Conservation (phyloP, 768 basidiomycete species). For the Leucosporidium yakuticum region DNA sequence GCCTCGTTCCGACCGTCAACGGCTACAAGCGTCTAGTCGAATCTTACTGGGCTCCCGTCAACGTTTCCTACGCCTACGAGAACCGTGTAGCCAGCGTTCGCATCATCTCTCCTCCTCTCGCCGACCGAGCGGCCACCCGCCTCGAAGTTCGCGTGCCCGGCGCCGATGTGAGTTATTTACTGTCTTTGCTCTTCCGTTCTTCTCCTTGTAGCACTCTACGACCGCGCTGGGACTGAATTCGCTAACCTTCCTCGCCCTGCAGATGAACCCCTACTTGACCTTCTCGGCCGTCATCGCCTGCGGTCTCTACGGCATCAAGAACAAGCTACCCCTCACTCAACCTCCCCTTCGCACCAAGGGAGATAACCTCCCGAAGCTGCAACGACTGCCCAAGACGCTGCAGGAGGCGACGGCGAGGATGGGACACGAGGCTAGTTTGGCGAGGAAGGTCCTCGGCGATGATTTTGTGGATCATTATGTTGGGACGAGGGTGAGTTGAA, state of each 20-base stretch:
- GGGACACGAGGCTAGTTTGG: slow-evolving; percentile 70
- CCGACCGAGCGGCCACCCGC: slow-evolving; percentile 71
- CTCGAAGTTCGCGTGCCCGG: slow-evolving; percentile 93
- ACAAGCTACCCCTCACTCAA: slow-evolving; percentile 59
- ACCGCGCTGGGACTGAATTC: no score
- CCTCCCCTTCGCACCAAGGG: slow-evolving; percentile 58
- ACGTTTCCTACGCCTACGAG: slow-evolving; percentile 77
- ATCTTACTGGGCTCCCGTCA: slow-evolving; percentile 39
- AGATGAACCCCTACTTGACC: slow-evolving; percentile 76
- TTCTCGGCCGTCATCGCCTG: slow-evolving; percentile 74
- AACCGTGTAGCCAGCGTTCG: slow-evolving; percentile 86
- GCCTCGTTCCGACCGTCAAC: slow-evolving; percentile 39
- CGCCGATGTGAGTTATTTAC: slow-evolving; percentile 70
- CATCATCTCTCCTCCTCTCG: slow-evolving; percentile 84
- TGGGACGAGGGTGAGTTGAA: slow-evolving; percentile 89
- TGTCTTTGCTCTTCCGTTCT: neutral
- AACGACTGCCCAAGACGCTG: slow-evolving; percentile 70
- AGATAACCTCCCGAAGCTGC: slow-evolving; percentile 48
- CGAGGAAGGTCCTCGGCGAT: slow-evolving; percentile 71
- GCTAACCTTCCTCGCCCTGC: neutral
- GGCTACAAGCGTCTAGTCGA: slow-evolving; percentile 84
- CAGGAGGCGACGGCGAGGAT: slow-evolving; percentile 73
- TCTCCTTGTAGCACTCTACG: no score
- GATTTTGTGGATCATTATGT: slow-evolving; percentile 91
- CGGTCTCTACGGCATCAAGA: slow-evolving; percentile 80